Conservation (phyloP, 352 stramenopile genomes). For the Plasmopara halstedii region DNA sequence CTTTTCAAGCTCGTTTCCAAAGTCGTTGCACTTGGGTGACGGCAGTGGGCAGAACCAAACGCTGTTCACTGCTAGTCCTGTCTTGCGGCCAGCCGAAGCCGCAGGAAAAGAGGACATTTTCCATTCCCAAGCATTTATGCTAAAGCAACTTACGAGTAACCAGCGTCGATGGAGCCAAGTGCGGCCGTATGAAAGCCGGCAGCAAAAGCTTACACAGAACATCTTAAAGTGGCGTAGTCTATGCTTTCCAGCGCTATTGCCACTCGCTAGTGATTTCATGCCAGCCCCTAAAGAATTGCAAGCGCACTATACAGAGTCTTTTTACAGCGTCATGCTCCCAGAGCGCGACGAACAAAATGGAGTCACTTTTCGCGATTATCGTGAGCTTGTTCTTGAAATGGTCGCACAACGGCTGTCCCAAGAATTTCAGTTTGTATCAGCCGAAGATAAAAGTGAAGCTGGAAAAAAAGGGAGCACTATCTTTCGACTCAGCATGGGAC, state of each 20-base stretch:
- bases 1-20: conserved; percentile 54
- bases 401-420: conserved; percentile 74
- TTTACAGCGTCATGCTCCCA: conserved; percentile 78
- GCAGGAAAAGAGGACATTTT: conserved; percentile 64
- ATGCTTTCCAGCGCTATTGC: conserved; percentile 92
- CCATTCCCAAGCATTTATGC: conserved; percentile 62
- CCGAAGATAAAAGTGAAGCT: conserved; percentile 31
- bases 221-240: conserved; percentile 97
- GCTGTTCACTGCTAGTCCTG: conserved; percentile 49
- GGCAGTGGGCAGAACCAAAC: conserved; percentile 29
- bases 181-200: conserved; percentile 43
- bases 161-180: conserved; percentile 96
- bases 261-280: conserved; percentile 88
- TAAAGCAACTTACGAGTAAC: conserved; percentile 88
- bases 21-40: conserved; percentile 45
- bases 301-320: conserved; percentile 77
- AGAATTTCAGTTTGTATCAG: conserved; percentile 83
- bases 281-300: conserved; percentile 70
- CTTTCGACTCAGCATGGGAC: conserved; percentile 79
- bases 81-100: conserved; percentile 37
- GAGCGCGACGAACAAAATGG: conserved; percentile 58
- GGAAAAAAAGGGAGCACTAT: conserved; percentile 26
- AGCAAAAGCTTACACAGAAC: conserved; percentile 65
- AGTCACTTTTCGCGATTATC: conserved; percentile 62
- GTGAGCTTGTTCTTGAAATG: conserved; percentile 81